phyloP scores from a whole-genome alignment of 1,139 yeast species.

The Candida sp. region DNA sequence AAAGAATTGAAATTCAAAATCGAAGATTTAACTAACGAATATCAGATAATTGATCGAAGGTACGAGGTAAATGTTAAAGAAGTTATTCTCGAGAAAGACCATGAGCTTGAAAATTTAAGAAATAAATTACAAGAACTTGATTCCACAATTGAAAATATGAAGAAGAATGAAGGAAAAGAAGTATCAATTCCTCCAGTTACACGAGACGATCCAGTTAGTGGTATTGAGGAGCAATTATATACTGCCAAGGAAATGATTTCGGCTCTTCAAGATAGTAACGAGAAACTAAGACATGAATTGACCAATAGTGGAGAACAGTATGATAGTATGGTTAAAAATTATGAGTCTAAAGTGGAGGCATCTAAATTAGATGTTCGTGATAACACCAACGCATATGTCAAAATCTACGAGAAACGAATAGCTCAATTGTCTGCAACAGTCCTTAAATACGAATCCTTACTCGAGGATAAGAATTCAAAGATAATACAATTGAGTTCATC shows the following conservation, averaged over 20 bases:
- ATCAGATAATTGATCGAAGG: slow-evolving; percentile 19
- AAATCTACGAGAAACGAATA: slow-evolving; percentile 26
- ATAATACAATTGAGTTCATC: slow-evolving; percentile 36
- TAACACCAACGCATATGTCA: slow-evolving; percentile 16
- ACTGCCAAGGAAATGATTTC: slow-evolving; percentile 18
- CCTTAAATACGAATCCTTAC: slow-evolving; percentile 29
- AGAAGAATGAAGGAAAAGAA: slow-evolving; percentile 3
- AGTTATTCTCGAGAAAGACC: slow-evolving; percentile 20
- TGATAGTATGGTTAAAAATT: slow-evolving; percentile 14
- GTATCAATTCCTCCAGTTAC: not conserved
- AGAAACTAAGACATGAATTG: slow-evolving; percentile 14
- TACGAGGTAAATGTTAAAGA: slow-evolving; percentile 10
- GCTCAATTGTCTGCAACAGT: slow-evolving; percentile 29
- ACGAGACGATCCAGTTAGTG: not conserved
- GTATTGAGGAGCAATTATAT: slow-evolving; percentile 16
- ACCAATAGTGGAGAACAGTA: slow-evolving; percentile 12
- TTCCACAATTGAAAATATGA: slow-evolving; percentile 5
- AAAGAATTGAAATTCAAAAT: slow-evolving; percentile 6
- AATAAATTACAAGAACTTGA: slow-evolving; percentile 12
- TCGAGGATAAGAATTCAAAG: slow-evolving; percentile 36
- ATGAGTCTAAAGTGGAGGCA: slow-evolving; percentile 20
- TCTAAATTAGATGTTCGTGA: slow-evolving; percentile 25
- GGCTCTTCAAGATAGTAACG: slow-evolving; percentile 15
- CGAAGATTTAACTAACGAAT: slow-evolving; percentile 14
- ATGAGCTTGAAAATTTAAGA: slow-evolving; percentile 18